Evolutionary conservation across 1,284 basidiomycete genomes (phyloP), one percentile per base, ranked within the genome.

Genomic region (Leccinum griseonigrum): DNA sequence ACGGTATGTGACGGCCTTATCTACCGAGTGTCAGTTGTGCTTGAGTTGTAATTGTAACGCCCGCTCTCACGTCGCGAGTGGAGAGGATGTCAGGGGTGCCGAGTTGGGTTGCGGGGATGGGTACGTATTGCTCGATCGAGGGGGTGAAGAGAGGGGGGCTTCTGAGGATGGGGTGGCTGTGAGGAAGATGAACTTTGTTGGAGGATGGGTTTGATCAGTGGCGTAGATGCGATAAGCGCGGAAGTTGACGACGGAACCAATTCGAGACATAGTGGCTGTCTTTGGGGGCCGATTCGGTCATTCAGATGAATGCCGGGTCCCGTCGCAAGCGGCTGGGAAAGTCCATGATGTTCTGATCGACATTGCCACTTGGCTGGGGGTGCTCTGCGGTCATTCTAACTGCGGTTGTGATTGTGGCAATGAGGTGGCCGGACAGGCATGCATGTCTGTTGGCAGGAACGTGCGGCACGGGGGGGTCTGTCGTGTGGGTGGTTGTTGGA

Each of bases 141-240:
- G 26, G 31, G 7, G 62, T 51, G 34, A 48, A 63, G 48, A 28
- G 29, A 57, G 61, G 11, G 26, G 61, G 26, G 61, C 40, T 50
- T 60, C 16, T 26, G 57, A 31, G 34, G 36, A 22, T 10, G 46
- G 26, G 26, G 63, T 53, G 43, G 43, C 43, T 22, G 14, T 40
- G 52, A 64, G 61, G 59, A 57, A 54, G 34, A 52, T 22, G 58
- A 62, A 72, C 71, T 64, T 71, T 71, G 69, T 70, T 55, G 52
- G 52, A 48, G 29, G 55, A 58, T 50, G 36, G 31, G 66, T 72
- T 70, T 72, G 69, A 68, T 74, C 60, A 65, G 68, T 73, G 71
- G 71, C 71, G 71, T 62, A 57, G 61, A 43, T 64, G 71, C 71
- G 71, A 75, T 74, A 71, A 63, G 74, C 72, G 73, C 73, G 71